These are phyloP conservation scores for Geotrichum fermentans DNA, from an alignment of 1,139 yeast genomes.

Conservation along the genomic window DNA sequence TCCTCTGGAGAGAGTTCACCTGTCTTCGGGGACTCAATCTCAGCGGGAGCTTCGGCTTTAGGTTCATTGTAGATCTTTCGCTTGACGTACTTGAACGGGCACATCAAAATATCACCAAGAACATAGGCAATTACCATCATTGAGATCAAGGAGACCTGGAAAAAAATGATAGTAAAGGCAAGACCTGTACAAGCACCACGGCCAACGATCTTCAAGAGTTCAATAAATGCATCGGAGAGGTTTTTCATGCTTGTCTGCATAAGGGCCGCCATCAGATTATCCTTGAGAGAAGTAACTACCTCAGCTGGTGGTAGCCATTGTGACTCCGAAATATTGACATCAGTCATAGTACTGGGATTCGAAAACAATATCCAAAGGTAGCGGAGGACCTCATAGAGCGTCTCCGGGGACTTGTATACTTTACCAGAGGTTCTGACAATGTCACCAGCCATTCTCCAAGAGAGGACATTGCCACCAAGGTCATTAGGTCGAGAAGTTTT, in stretches of 20 bases:
- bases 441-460: slow-evolving; percentile 33
- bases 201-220: slow-evolving; percentile 6
- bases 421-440: slow-evolving; percentile 21
- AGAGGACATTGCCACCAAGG: slow-evolving; percentile 27
- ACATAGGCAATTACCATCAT: slow-evolving; percentile 31
- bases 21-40: neutral
- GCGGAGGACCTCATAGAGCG: slow-evolving; percentile 10
- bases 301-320: slow-evolving; percentile 29
- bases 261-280: slow-evolving; percentile 3
- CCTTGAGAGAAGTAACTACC: slow-evolving; percentile 24
- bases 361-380: slow-evolving; percentile 21
- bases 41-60: neutral
- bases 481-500: neutral
- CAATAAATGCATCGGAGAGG: slow-evolving; percentile 4
- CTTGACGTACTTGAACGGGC: slow-evolving; percentile 5
- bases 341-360: slow-evolving; percentile 13
- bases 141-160: slow-evolving; percentile 30
- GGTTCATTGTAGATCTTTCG: neutral
- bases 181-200: slow-evolving; percentile 21
- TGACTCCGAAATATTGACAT: slow-evolving; percentile 10
- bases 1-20: slow-evolving; percentile 8
- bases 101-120: slow-evolving; percentile 28
- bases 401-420: slow-evolving; percentile 8
- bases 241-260: slow-evolving; percentile 3
- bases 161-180: slow-evolving; percentile 25